phyloP scores from a whole-genome alignment of 2,329 filamentous ascomycete species.

The Colletotrichum godetiae region DNA sequence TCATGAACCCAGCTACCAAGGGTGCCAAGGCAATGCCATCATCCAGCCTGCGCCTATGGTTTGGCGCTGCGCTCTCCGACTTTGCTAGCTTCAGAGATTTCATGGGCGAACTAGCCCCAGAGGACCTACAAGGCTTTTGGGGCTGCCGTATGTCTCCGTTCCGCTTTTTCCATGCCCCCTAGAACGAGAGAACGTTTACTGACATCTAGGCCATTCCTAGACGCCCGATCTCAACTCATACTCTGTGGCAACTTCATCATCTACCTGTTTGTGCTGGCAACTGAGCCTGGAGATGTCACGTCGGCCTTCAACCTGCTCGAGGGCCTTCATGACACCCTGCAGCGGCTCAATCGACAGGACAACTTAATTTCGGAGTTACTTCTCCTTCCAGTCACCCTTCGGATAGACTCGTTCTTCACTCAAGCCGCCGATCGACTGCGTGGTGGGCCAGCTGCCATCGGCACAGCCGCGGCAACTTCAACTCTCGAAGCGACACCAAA shows the following conservation, averaged over 20 bases:
- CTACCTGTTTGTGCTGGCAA: conserved; percentile 58
- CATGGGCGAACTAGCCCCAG: conserved; percentile 48
- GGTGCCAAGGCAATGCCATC: conserved; percentile 49
- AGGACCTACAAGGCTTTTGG: conserved; percentile 56
- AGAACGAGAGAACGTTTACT: neutral
- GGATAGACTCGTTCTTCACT: conserved; percentile 53
- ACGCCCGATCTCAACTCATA: conserved; percentile 56
- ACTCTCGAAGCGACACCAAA: neutral
- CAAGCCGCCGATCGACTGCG: conserved; percentile 42
- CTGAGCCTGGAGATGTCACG: conserved; percentile 46
- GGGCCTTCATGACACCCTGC: conserved; percentile 50
- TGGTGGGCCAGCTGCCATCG: neutral
- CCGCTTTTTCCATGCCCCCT: neutral
- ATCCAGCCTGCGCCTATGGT: conserved; percentile 50
- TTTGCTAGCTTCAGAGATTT: conserved; percentile 52
- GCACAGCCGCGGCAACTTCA: too few relatives aligned
- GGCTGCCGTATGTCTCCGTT: conserved; percentile 46
- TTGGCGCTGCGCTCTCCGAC: conserved; percentile 47
- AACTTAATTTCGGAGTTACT: conserved; percentile 46
- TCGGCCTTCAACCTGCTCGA: conserved; percentile 49
- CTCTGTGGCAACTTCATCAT: conserved; percentile 60
- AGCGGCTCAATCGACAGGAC: conserved; percentile 46
- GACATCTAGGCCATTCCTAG: conserved; percentile 14
- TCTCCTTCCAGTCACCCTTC: conserved; percentile 49
- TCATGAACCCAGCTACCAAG: conserved; percentile 58